Evolutionary conservation across 192 early-diverging fungal species (phyloP), one percentile per base, ranked within the genome.

Genomic region (Cladochytrium replicatum): DNA sequence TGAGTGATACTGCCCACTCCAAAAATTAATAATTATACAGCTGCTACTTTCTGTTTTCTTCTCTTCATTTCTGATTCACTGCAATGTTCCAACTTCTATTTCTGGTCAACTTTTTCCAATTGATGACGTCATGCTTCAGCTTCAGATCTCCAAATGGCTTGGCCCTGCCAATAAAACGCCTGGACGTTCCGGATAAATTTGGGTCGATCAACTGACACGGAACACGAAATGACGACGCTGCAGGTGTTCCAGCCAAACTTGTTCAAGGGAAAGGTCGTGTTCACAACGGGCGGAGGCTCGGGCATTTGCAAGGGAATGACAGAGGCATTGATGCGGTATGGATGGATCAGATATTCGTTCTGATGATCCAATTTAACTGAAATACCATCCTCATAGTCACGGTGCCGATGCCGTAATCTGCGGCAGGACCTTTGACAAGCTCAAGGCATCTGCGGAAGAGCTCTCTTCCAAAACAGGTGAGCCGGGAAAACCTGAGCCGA

Each of bases 221-320:
- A n/a, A n/a, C n/a, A n/a, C n/a, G n/a, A n/a, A n/a, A n/a, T 50
- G 4, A 50, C 28, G 48, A 50, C 34, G 7, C 17, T 50, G 32
- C 21, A 42, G 6, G 48, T 50, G 4, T 11, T 44, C 22, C 46
- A 63, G 46, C 31, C 52, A 15, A 56, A 74, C 49, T 51, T 77
- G 29, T 67, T 78, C 52, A 62, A 59, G 34, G 77, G 78, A 48
- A 80, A 80, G 53, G 70, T 76, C 8, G 80, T 77, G 15, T 75
- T 82, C 48, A 71, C 80, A 15, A 82, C 80, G 13, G 80, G 80
- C 24, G 80, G 65, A n/a, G 82, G 80, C 42, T 72, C 68, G 31
- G 81, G 83, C 46, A 84, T 85, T 41, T 84, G 83, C 54, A 71
- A 68, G 46, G 72, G 66, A 9, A 82, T 85, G 74, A 67, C 74